Evolutionary conservation across 306 rosid species (phyloP), one percentile per base, ranked within the genome.

Genomic region (Quercus cerris): DNA sequence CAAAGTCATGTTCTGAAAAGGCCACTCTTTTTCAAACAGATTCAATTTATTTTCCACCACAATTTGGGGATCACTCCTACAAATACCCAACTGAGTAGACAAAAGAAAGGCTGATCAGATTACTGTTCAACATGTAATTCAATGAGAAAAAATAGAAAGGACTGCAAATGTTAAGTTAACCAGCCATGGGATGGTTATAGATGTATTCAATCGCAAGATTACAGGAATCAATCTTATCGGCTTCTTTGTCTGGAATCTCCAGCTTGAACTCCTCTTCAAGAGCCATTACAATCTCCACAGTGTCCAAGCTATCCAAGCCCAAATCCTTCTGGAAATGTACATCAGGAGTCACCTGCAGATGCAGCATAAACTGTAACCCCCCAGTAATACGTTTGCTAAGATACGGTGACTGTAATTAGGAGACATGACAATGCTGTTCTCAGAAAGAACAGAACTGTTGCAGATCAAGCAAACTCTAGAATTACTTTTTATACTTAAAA

Each of bases 241-340:
- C 99, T 85, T 95, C 99, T 87, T 82, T 78, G 86, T 95, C 97
- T 5, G 99, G 99, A 71, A 93, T 95, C 90, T 95, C 97, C 72
- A 93, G 90, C 89, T 95, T 93, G 95, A 95, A 95, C 87, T 93
- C 99, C 77, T 95, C 99, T 84, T 95, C 99, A 51, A 95, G 82
- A 49, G 97, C 99, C 94, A 95, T 93, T 55, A 95, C 98, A 77
- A 93, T 91, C 87, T 95, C 99, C 91, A 95, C 99, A 15, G 71
- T 95, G 84, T 95, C 99, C 91, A 93, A 88, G 94, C 99, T 95
- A 82, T 95, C 99, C 86, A 95, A 88, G 31, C 96, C 99, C 89
- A 95, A 86, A 79, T 95, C 99, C 58, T 90, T 95, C 82, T 91
- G 93, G 81, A 95, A 95, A 90, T 95, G 95, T 38, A 88, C 95